Base-by-base conservation (phyloP, 1,139 yeast genomes). In the Hansenula lynferdii region DNA sequence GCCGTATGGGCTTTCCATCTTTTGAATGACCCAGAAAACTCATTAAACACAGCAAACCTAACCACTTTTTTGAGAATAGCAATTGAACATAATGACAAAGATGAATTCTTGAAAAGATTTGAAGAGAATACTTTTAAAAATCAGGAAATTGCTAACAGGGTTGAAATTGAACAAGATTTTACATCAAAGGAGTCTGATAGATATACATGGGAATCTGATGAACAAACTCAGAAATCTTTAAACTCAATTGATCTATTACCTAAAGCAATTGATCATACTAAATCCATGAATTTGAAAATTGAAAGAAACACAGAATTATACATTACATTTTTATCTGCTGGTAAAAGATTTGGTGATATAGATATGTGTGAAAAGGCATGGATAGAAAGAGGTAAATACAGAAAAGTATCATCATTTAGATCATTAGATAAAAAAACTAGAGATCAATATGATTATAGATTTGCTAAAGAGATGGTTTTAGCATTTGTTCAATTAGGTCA, bases 301-400 rank as follows among this genome's bases (percentile, higher is more conserved):
- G 52, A 47, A 22, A 43, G 58, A 37, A 44, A 47, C 19, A 40
- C 50, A 6, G 37, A 72, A 26, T 58, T 81, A 7, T 87, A 85
- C 53, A 72, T 72, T 27, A 67, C 82, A 16, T 80, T 85, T 6
- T 64, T 89, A 49, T 72, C 75, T 36, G 87, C 89, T 0, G 85
- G 89, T 4, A 73, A 75, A 6, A 66, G 67, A 36, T 73, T 75
- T 51, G 64, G 67, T 21, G 69, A 80, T 43, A 61, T 71, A 36
- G 67, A 65, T 1, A 73, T 82, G 54, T 89, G 90, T 3, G 77
- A 78, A 41, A 58, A 62, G 27, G 67, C 84, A 2, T 86, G 96
- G 95, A 60, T 63, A 3, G 95, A 85, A 54, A 72, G 96, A 53
- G 97, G 96, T 3, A 48, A 58, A 29, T 86, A 70, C 62, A 69